Base-by-base conservation (phyloP, 257 asterid species). In the Scutellaria galericulata region DNA sequence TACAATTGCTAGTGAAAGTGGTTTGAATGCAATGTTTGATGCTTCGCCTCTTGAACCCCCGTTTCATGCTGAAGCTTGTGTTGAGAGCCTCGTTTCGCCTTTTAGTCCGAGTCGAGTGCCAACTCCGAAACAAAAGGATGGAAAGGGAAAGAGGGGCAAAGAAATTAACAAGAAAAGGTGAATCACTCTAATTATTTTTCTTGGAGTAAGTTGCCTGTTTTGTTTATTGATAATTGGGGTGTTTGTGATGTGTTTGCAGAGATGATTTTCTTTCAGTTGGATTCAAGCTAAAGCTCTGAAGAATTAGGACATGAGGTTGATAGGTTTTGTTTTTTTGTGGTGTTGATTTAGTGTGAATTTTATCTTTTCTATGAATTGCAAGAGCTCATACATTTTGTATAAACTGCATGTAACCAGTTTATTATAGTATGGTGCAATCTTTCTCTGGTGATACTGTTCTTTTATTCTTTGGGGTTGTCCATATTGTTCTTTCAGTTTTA, bases 21-120 rank as follows among this genome's bases (percentile, higher is more conserved):
- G 85, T 12, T 39, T 77, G 5, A 45, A 7, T 24, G 41, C 71
- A 14, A 54, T 64, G 27, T 42, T 55, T 37, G 7, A 3, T 42
- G 39, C 66, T 14, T 7, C 6, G 40, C 74, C 79, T 24, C 50
- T 42, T 7, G 52, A 13, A 3, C 40, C 78, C 12, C 12, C 45
- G 22, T 80, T 86, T 52, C 73, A 84, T 72, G 79, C 83, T 0
- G 75, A 82, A 39, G 65, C 75, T 61, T 73, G 66, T 41, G 74
- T 84, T 41, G 80, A 54, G 11, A 84, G 82, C 48, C 83, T 86
- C 20, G 65, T 84, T 57, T 55, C 78, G 6, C 81, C 81, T 1
- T 77, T 66, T 35, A 35, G 66, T n/a, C 60, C 45, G 8, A 20
- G 14, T 52, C 64, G 41, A 52, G 55, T 39, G 18, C 68, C 53